Percentiles rank a stretch among this genome's conserved stretches.
Conservation (phyloP, 108 stramenopile genomes). For the Skeletonema potamos region DNA sequence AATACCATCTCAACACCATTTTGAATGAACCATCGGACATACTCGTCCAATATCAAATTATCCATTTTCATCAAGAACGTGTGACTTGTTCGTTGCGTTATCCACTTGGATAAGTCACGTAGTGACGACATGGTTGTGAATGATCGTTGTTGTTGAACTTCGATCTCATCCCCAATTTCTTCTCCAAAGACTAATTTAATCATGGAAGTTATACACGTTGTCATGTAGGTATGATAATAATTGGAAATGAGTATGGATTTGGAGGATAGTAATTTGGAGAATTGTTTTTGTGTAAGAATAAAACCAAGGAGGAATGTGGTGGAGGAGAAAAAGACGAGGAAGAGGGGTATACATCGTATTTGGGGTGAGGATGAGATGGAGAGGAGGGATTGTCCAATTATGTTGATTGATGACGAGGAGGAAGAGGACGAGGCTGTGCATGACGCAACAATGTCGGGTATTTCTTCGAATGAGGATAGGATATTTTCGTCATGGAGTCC, state of each 20-base stretch:
- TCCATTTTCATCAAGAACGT: slow-evolving; percentile 11
- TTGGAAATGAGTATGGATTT: neutral
- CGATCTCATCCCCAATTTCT: neutral
- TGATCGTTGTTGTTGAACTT: neutral
- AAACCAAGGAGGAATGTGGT: slow-evolving; percentile 23
- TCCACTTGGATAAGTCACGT: neutral
- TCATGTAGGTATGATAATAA: too few species aligned
- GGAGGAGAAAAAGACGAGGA: slow-evolving; percentile 19
- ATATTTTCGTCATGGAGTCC: neutral
- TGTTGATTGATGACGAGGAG: neutral
- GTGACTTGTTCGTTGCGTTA: neutral
- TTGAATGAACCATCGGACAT: slow-evolving; percentile 1
- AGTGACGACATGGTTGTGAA: neutral
- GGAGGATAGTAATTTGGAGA: neutral
- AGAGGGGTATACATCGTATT: slow-evolving; percentile 18
- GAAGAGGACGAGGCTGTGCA: neutral
- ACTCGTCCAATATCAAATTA: slow-evolving; percentile 28
- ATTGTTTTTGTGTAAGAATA: slow-evolving; percentile 1
- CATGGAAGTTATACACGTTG: neutral
- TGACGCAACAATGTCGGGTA: neutral
- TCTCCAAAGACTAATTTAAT: neutral
- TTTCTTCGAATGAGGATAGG: neutral
- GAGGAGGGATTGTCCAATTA: slow-evolving; percentile 9
- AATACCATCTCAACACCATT: slow-evolving; percentile 8
- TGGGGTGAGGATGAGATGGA: slow-evolving; percentile 22